Base-by-base conservation (phyloP, 2,329 filamentous ascomycete genomes). In the Ophiocordyceps camponoti-saundersi region DNA sequence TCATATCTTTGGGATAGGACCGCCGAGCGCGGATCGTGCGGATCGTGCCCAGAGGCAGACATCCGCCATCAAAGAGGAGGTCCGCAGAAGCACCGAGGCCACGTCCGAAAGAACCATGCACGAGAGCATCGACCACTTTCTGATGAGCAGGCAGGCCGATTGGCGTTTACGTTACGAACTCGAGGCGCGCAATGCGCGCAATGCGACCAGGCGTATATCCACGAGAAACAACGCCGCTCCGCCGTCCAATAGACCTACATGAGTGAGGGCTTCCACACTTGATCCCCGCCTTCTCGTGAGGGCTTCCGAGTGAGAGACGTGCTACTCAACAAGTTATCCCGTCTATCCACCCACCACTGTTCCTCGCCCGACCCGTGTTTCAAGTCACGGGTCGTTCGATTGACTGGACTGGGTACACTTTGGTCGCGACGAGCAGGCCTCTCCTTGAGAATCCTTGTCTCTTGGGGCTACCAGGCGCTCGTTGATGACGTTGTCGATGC, bases 101-200 rank as follows among this genome's bases (percentile, higher is more conserved):
- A 66, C 71, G 50, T 68, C 71, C 45, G 65, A 72, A 36, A 59
- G 73, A 58, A 66, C 64, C 56, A 70, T 75, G 47, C 73, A 84
- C 50, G 78, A 80, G 56, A 72, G 87, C 46, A 80, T 96, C 39
- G 75, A 86, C 53, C 78, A 68, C 47, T 96, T 96, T 57, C 53
- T 96, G 49, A 77, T 78, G 56, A 77, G 84, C 49, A 72, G 86
- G 52, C 83, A 92, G 53, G 66, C 65, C 36, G 42, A 18, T 39
- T 16, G 15, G 15, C 16, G 18, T 2, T 18, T 39, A 18, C 34
- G 34, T 39, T 18, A 39, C 34, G 18, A 18, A 2, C n/a, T n/a
- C n/a, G n/a, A n/a, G n/a, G n/a, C n/a, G n/a, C n/a, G n/a, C n/a
- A n/a, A n/a, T n/a, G n/a, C n/a, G n/a, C 34, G 34, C 13, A 11